Conservation (phyloP, 1,284 basidiomycete species). For the Phellopilus nigrolimitatus region DNA sequence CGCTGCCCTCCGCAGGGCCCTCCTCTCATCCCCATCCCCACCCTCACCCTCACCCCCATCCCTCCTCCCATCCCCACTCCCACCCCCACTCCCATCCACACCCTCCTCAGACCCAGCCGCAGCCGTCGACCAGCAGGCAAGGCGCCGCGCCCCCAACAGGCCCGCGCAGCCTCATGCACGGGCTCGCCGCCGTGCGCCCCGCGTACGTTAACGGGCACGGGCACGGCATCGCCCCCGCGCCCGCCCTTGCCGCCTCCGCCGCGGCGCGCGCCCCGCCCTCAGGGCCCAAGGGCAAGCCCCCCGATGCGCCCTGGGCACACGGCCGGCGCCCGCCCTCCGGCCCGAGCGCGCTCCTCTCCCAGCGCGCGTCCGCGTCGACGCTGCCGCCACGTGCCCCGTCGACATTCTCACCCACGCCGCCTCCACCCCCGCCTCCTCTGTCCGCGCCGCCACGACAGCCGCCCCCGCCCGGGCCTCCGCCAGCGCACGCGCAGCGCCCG, state of each 20-base stretch:
- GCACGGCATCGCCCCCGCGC: background rate
- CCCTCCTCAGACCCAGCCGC: conserved; percentile 23
- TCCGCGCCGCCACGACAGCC: conserved; percentile 28
- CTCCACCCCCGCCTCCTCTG: conserved; percentile 28
- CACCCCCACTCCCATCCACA: conserved; percentile 15
- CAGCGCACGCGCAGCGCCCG: conserved; percentile 16
- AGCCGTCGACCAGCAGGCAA: conserved; percentile 28
- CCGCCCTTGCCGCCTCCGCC: background rate
- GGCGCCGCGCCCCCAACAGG: conserved; percentile 30
- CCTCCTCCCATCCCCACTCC: conserved; percentile 25
- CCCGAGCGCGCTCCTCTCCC: conserved; percentile 11
- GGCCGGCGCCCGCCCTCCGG: conserved; percentile 9
- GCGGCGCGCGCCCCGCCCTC: conserved; percentile 11
- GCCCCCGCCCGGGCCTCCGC: conserved; percentile 15
- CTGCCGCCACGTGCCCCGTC: conserved; percentile 18
- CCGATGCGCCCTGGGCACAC: background rate
- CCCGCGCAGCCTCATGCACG: conserved; percentile 32
- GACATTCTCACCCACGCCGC: conserved; percentile 28
- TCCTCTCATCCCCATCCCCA: conserved; percentile 20
- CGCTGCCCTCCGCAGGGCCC: conserved; percentile 30
- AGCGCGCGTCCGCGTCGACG: conserved; percentile 2
- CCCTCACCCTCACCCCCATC: too few species aligned
- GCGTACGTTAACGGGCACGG: conserved; percentile 4
- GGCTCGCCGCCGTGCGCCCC: conserved; percentile 16
- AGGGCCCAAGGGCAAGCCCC: conserved; percentile 13